These are phyloP conservation scores for Lentinula raphanica DNA, from an alignment of 768 basidiomycete species.

Conservation along the genomic window DNA sequence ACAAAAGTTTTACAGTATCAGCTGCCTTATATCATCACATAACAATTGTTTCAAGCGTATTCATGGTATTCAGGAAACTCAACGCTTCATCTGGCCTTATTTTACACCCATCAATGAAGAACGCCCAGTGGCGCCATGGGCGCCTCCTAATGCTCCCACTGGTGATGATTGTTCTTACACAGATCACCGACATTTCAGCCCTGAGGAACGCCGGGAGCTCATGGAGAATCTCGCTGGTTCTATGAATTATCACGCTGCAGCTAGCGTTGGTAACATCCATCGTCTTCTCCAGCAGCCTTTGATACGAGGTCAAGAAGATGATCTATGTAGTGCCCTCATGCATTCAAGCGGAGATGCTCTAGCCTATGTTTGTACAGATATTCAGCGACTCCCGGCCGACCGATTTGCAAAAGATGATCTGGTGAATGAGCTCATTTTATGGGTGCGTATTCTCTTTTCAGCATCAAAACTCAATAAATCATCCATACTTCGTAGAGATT, in stretches of 20 bases:
- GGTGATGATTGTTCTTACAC: neutral
- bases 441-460: neutral
- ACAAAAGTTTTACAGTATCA: no score
- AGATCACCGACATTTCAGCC: neutral
- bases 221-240: neutral
- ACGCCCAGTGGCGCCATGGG: neutral
- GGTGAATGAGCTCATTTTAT: neutral
- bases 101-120: neutral
- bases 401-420: neutral
- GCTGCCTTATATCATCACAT: neutral
- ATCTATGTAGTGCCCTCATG: neutral
- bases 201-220: neutral
- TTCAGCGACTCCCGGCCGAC: neutral
- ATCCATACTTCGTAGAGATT: neutral
- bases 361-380: neutral
- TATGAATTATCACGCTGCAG: neutral
- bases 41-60: neutral
- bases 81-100: neutral
- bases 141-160: neutral
- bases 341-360: neutral
- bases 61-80: neutral
- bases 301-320: neutral
- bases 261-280: neutral
- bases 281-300: neutral
- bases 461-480: no score